phyloP scores from a whole-genome alignment of 2,329 filamentous ascomycete species.

The Mariannaea elegans region DNA sequence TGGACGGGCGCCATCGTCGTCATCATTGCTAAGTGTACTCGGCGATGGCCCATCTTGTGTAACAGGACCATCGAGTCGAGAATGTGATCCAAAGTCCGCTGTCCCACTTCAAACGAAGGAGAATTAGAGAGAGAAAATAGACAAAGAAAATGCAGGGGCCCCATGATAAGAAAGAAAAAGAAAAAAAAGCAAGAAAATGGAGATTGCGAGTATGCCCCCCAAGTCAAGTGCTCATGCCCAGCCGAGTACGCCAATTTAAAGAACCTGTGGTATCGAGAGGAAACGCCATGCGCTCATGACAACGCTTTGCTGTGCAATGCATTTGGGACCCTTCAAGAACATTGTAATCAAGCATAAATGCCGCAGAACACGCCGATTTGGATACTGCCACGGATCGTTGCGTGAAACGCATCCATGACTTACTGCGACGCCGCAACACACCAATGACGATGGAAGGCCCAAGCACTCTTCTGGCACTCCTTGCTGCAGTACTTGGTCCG shows the following conservation, averaged over 20 bases:
- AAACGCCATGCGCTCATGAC: slow-evolving; percentile 53
- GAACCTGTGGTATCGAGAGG: slow-evolving; percentile 56
- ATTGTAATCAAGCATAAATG: slow-evolving; percentile 42
- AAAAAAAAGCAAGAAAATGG: neutral
- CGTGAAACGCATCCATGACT: slow-evolving; percentile 24
- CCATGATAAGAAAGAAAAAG: slow-evolving; percentile 18
- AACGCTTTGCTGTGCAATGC: slow-evolving; percentile 54
- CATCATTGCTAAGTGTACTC: slow-evolving; percentile 23
- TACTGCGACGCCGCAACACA: slow-evolving; percentile 78
- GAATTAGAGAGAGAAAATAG: slow-evolving; percentile 31
- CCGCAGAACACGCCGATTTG: slow-evolving; percentile 36
- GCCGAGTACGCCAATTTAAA: slow-evolving; percentile 39
- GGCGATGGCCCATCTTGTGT: slow-evolving; percentile 6
- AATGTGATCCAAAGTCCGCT: neutral
- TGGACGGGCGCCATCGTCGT: slow-evolving; percentile 29
- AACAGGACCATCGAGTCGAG: neutral
- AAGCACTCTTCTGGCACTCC: slow-evolving; percentile 98
- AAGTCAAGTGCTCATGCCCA: slow-evolving; percentile 37
- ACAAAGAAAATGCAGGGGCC: slow-evolving; percentile 27
- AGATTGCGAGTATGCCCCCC: slow-evolving; percentile 34
- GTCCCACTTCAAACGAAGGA: slow-evolving; percentile 26
- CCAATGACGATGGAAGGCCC: slow-evolving; percentile 98
- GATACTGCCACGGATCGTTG: slow-evolving; percentile 34
- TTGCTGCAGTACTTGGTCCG: slow-evolving; percentile 99
- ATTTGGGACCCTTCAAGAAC: slow-evolving; percentile 44